Base-by-base conservation (phyloP, 768 basidiomycete genomes). In the Imleria badia region DNA sequence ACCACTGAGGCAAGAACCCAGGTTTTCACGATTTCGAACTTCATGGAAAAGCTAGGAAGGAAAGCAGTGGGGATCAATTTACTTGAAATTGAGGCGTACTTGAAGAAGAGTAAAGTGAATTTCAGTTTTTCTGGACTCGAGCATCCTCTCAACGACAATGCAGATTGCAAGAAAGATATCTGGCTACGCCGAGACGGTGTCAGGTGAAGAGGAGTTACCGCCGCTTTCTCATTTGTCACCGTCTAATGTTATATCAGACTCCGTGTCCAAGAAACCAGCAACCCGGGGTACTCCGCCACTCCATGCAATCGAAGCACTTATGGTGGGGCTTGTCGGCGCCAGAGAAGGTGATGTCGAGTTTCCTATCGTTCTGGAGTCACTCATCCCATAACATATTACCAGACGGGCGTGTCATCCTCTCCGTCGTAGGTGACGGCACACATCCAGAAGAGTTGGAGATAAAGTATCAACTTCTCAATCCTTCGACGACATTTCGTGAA, bases 401-500 rank as follows among this genome's bases (percentile, higher is more conserved):
- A 91, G 92, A 94, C 61, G 92, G 92, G 0, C 81, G 91, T 26
- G 75, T 94, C 11, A 82, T 85, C 10, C 71, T 90, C n/a, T 76
- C 81, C 19, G 58, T 83, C 17, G 68, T 73, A 1, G 70, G 75
- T 12, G 61, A 68, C 4, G 13, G 59, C 70, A 19, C 75, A 66
- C 15, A 73, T 75, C 31, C 73, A 72, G 55, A 76, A 73, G 31
- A 54, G 15, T 76, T 90, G 6, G 85, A 87, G 54, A 74, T 98
- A 48, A 93, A 89, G 64, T 99, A 97, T 63, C 90, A 97, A 58
- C 84, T 94, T 19, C 80, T 99, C 22, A 98, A 98, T 64, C 95
- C 97, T 2, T 83, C 91, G 1, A 88, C 91, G 7, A 79, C 86
- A 53, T 98, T 98, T 65, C 75, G 79, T 51, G 89, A 92, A n/a